phyloP scores from a whole-genome alignment of 2,329 filamentous ascomycete genomes.

The Mariannaea elegans region DNA sequence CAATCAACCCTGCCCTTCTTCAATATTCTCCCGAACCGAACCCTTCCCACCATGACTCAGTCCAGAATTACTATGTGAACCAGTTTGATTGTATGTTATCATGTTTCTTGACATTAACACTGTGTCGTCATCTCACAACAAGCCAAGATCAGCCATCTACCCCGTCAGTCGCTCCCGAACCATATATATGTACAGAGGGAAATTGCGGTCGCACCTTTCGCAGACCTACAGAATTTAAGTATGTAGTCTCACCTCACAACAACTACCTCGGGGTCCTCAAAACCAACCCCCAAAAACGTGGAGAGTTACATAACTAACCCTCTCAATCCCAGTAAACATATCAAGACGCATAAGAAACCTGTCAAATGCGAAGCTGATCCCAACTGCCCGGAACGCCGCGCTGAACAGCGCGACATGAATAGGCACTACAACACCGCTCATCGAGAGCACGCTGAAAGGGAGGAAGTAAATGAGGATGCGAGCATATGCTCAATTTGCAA shows the following conservation, averaged over 20 bases:
- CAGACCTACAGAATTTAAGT: slow-evolving; percentile 26
- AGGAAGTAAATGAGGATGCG: slow-evolving; percentile 9
- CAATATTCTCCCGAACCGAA: not conserved
- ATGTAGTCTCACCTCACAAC: not conserved
- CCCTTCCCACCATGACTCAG: not conserved
- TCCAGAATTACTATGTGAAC: not conserved
- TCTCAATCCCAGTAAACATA: slow-evolving; percentile 32
- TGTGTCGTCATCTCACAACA: not conserved
- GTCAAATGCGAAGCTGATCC: slow-evolving; percentile 31
- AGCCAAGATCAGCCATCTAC: slow-evolving; percentile 16
- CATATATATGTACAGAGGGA: slow-evolving; percentile 12
- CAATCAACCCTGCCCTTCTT: slow-evolving; percentile 8
- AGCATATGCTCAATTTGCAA: slow-evolving; percentile 16
- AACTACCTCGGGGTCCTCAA: too few species aligned
- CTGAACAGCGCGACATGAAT: slow-evolving; percentile 38
- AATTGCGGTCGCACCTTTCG: not conserved
- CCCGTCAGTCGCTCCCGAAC: slow-evolving; percentile 4
- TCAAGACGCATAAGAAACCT: slow-evolving; percentile 33
- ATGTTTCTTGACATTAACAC: too few species aligned
- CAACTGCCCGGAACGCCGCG: slow-evolving; percentile 18
- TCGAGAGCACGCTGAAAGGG: slow-evolving; percentile 15
- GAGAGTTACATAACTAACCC: not conserved
- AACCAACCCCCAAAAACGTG: not conserved
- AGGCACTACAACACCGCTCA: slow-evolving; percentile 36
- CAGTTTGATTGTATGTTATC: not conserved